Evolutionary conservation across 768 basidiomycete species (phyloP), one percentile per base, ranked within the genome.

Genomic region (Podaxis carcinomalis): DNA sequence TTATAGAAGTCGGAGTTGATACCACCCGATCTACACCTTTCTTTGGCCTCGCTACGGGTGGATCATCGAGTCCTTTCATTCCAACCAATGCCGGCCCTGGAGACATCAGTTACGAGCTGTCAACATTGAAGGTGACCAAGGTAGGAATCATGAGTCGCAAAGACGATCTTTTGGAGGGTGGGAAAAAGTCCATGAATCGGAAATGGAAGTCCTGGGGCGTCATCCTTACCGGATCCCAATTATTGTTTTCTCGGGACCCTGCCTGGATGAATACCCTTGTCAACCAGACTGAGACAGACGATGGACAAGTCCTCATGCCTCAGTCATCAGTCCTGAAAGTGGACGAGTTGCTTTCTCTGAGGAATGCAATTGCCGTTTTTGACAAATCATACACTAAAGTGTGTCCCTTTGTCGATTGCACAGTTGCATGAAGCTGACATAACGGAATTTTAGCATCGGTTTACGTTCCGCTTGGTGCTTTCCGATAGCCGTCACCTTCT

Each of bases 151-250:
- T 99, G 59, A 84, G 83, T 62, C 82, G 94, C 60, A 97, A 95
- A 74, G 89, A 90, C 60, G 94, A 95, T 64, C 68, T 84, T 0
- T 64, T 83, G 5, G 90, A 91, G 64, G 86, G 89, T 3, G 91
- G 93, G 11, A 92, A 83, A 73, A 93, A 87, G 66, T 77, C 87
- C 0, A 74, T 77, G 50, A 88, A 82, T 67, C 82, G 93, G 52
- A 98, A 95, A 75, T 98, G 97, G 97, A 88, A 82, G 67, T 74
- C 84, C 10, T 95, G 88, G 82, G 88, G 85, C 63, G 90, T 94
- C 7, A 79, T 95, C 53, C 78, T 99, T 59, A 95, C 94, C 3
- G 89, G 86, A 25, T 95, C 93, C 4, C 96, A 98, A 67, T 78
- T 99, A 3, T 80, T 98, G 49, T 89, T 98, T 71, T 95, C 94